Evolutionary conservation across 2,329 filamentous ascomycete species (phyloP), one percentile per base, ranked within the genome.

Genomic region (Karstenula rhodostoma): DNA sequence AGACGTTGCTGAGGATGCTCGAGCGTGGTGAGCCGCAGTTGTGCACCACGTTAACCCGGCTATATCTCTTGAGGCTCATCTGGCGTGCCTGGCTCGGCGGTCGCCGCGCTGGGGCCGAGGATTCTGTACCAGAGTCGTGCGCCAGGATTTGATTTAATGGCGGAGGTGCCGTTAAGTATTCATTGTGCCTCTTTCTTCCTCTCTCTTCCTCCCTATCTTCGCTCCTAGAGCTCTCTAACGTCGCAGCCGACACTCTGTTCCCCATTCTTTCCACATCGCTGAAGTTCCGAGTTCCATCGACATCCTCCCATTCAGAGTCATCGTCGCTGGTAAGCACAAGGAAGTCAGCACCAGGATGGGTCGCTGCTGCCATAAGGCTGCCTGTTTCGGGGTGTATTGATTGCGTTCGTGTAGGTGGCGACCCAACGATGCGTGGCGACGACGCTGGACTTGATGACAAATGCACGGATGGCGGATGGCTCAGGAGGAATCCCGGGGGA

Each of bases 391-490:
- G 71, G 15, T 66, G 61, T 2, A 75, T 59, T 1, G 72, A 72
- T 4, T 62, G 63, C 32, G 67, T 68, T 7, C 70, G 58, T 32
- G 46, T 60, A 8, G 62, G 65, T 5, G 63, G 61, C 42, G 67
- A 62, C 9, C 69, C 68, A 9, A 76, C 56, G 19, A 75, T 65
- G 22, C 66, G 68, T 10, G 73, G 73, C 4, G 67, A 74, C 12
- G 70, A 73, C 23, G 73, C 72, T 27, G 70, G 68, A 19, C 68
- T 74, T 3, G 68, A 72, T 0, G 72, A 72, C n/a, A 74, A 43
- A 29, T 65, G 68, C 29, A 71, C 68, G 17, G 70, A 69, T 23
- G 48, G 48, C 8, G 72, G 67, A 48, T 71, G 56, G 7, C 67
- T 59, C 19, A 72, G 62, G 6, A 73, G 66, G 22, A 75, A 61